phyloP scores from a whole-genome alignment of 805 yeast species.

The Jamesozyma spencerorum region DNA sequence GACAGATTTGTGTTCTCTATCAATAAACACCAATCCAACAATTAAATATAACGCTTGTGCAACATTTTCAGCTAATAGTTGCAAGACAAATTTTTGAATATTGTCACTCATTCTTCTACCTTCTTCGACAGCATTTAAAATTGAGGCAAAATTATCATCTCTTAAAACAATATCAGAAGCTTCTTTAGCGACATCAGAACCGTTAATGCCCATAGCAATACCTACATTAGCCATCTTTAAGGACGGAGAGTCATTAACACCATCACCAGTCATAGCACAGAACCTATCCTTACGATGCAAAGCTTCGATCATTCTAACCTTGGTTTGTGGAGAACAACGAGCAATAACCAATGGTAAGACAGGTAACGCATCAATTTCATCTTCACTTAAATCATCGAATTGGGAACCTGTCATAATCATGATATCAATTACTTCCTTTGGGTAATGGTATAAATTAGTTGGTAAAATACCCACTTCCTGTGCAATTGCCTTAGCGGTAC shows the following conservation, averaged over 20 bases:
- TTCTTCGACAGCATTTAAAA: slow-evolving; percentile 86
- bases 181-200: slow-evolving; percentile 97
- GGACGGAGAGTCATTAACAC: slow-evolving; percentile 97
- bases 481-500: slow-evolving; percentile 80
- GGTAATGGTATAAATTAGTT: slow-evolving; percentile 35
- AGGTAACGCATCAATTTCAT: slow-evolving; percentile 62
- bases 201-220: slow-evolving; percentile 85
- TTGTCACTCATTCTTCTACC: slow-evolving; percentile 95
- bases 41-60: slow-evolving; percentile 81
- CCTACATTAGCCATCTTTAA: slow-evolving; percentile 93
- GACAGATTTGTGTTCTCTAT: slow-evolving; percentile 55
- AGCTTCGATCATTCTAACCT: slow-evolving; percentile 81
- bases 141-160: slow-evolving; percentile 92
- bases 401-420: slow-evolving; percentile 81
- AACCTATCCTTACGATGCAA: slow-evolving; percentile 82
- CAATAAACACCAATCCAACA: slow-evolving; percentile 76
- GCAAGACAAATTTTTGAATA: slow-evolving; percentile 89
- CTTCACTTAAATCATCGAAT: slow-evolving; percentile 62
- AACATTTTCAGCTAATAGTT: slow-evolving; percentile 88
- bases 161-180: slow-evolving; percentile 96
- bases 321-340: slow-evolving; percentile 89
- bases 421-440: slow-evolving; percentile 35
- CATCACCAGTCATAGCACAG: slow-evolving; percentile 99
- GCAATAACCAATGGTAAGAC: slow-evolving; percentile 83
- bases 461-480: slow-evolving; percentile 81